Conservation (phyloP, 2,329 filamentous ascomycete species). For the Neopestalotiopsis sp. region DNA sequence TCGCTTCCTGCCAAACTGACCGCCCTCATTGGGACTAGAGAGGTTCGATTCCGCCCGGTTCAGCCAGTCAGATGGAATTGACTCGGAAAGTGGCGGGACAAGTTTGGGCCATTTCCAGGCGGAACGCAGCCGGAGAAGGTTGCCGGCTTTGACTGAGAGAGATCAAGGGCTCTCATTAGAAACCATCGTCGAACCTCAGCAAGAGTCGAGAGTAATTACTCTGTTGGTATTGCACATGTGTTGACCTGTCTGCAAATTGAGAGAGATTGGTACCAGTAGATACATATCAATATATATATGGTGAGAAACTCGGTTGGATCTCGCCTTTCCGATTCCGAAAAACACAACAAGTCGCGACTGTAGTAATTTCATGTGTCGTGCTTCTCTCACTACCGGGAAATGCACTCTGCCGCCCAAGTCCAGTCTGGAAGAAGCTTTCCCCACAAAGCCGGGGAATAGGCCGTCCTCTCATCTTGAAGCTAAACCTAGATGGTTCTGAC, state of each 20-base stretch:
- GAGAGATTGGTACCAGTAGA: no score
- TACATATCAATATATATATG: no score
- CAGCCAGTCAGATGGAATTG: background rate
- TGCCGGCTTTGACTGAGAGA: background rate
- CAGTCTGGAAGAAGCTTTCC: constrained; percentile 9
- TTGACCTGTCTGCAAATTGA: no score
- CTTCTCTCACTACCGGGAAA: background rate
- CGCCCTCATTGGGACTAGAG: constrained; percentile 8
- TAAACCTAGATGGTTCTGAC: background rate
- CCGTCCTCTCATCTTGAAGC: background rate
- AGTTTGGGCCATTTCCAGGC: background rate
- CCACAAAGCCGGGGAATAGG: constrained; percentile 6
- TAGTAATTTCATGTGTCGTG: background rate
- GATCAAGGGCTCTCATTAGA: no score
- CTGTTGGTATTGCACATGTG: no score
- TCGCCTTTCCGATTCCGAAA: background rate
- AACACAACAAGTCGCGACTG: background rate
- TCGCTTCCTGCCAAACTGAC: background rate
- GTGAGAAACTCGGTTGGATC: no score
- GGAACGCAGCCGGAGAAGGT: constrained; percentile 8
- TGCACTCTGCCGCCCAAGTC: background rate
- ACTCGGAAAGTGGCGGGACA: constrained; percentile 32
- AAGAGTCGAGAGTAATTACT: no score
- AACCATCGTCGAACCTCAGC: no score
- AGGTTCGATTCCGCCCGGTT: constrained; percentile 12